Evolutionary conservation across 2,329 filamentous ascomycete genomes (phyloP).

Genomic region (Colletotrichum sp.): DNA sequence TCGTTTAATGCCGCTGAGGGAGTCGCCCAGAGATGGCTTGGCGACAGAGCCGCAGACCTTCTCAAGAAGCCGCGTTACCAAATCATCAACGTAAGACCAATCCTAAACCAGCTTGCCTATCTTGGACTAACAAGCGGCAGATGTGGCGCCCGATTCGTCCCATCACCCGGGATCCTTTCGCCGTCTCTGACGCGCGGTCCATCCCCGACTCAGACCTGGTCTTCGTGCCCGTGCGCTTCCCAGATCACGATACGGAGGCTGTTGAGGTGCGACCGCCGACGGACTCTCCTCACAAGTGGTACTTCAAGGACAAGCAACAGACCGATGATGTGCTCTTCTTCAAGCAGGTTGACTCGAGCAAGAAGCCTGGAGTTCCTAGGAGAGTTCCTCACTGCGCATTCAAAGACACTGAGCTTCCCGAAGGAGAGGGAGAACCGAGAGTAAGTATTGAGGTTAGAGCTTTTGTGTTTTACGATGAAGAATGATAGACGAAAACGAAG

Average conservation of each 20-base stretch:
- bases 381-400: constrained; percentile 57
- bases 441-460: constrained; percentile 76
- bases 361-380: constrained; percentile 47
- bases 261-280: constrained; percentile 52
- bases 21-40: constrained; percentile 11
- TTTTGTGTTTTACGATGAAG: constrained; percentile 60
- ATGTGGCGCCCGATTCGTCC: constrained; percentile 38
- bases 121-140: constrained; percentile 46
- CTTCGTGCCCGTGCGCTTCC: constrained; percentile 27
- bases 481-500: background rate
- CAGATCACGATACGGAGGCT: constrained; percentile 37
- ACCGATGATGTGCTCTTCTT: constrained; percentile 62
- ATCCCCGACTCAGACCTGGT: constrained; percentile 58
- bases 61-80: constrained; percentile 48
- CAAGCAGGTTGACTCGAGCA: constrained; percentile 69
- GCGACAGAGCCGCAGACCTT: constrained; percentile 26
- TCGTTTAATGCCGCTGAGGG: constrained; percentile 47
- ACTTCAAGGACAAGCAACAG: constrained; percentile 55
- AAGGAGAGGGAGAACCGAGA: constrained; percentile 61
- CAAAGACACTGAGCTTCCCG: constrained; percentile 43
- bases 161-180: constrained; percentile 51
- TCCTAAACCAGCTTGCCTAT: constrained; percentile 46
- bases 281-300: constrained; percentile 54
- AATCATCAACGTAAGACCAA: constrained; percentile 58
- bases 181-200: constrained; percentile 54